Evolutionary conservation across 495 filamentous ascomycete species (phyloP).

Genomic region (Tuber indicum): DNA sequence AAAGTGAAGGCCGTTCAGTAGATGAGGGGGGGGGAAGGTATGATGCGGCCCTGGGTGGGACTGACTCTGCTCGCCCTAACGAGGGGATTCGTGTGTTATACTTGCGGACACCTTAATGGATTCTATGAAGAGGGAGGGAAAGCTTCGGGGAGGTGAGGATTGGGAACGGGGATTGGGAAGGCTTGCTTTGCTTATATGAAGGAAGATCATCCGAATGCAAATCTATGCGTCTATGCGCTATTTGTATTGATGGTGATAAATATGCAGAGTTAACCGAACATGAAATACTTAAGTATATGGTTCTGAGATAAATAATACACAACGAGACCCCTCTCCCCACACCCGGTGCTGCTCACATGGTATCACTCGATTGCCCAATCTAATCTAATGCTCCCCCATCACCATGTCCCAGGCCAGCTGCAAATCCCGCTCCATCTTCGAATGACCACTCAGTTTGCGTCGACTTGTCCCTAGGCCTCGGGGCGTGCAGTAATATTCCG

Average conservation of each 20-base stretch:
- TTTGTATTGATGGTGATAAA: not conserved
- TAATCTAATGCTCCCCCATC: not conserved
- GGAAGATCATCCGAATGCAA: not conserved
- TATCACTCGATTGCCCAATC: not conserved
- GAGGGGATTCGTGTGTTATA: not conserved
- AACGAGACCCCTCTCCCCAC: not conserved
- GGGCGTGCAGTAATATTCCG: not conserved
- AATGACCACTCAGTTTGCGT: not conserved
- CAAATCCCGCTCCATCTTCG: not conserved
- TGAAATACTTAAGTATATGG: not conserved
- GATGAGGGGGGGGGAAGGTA: not conserved
- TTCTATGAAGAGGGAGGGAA: not conserved
- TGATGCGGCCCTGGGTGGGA: not conserved
- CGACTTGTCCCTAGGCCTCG: not conserved
- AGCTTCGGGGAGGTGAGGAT: not conserved
- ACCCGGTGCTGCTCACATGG: not conserved
- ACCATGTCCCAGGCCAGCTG: not conserved
- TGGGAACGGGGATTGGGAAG: not conserved
- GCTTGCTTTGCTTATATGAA: not conserved
- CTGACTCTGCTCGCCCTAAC: not conserved
- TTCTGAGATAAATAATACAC: not conserved
- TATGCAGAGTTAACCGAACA: not conserved
- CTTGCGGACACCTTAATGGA: not conserved
- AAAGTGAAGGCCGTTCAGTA: not conserved
- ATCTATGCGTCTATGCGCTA: not conserved